Evolutionary conservation across 257 asterid genomes (phyloP), one percentile per base, ranked within the genome.

Genomic region (Thymus mandschuricus): DNA sequence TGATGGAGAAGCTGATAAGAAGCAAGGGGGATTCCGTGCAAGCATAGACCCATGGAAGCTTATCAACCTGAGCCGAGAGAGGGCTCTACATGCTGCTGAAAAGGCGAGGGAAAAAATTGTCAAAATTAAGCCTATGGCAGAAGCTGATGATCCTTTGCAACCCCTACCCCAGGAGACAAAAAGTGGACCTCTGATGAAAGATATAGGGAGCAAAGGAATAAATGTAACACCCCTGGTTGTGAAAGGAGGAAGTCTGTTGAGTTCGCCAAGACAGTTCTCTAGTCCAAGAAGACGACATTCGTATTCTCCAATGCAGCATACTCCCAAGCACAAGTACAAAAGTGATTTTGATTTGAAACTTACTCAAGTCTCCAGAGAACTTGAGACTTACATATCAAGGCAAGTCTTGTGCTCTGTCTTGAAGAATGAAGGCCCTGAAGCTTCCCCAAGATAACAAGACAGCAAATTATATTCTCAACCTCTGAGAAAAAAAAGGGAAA

Each of bases 11-110:
- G 33, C 82, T 30, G 92, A 81, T 12, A 81, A 79, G 62, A 88
- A 83, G 81, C 91, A 76, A 80, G 92, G 90, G 29, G 92, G 91
- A 27, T 91, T 87, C 79, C 96, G 78, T 6, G 96, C 92, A 38
- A 89, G 88, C 88, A 91, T 94, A 76, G 89, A 94, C 76, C 98
- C 97, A 3, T 94, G 98, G 98, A 94, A 86, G 79, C 89, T 94
- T 69, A 81, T 91, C 74, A 88, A 76, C 68, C 78, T 94, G 91
- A 94, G 93, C 80, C 75, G 88, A 71, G 98, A 91, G 78, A 91
- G 80, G 83, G 97, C 91, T 50, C 83, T 89, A 51, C 75, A 78
- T 30, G 97, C 92, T 54, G 91, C 90, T 9, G 87, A 81, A 70
- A 86, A 76, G 81, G 96, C 96, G 58, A 89, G 89, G 82, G 92